Evolutionary conservation across 768 basidiomycete genomes (phyloP).

Genomic region (Leccinum subtestaceum): DNA sequence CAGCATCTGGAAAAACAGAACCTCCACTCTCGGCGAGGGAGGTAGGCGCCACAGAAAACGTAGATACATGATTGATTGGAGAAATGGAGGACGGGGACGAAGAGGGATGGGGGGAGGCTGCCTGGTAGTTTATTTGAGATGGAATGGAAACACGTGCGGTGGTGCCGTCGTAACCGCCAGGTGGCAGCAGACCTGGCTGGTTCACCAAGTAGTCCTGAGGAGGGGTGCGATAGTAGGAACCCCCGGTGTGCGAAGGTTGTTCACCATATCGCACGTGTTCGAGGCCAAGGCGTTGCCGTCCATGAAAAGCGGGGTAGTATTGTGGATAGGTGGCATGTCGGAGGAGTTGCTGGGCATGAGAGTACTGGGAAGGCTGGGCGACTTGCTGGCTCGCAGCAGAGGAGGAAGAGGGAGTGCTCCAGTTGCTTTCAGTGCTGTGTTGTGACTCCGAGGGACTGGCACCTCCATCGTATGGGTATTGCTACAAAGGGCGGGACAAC

Average conservation of each 20-base stretch:
- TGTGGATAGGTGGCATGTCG: slow-evolving; percentile 3
- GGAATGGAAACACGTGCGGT: slow-evolving; percentile 1
- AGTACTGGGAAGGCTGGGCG: slow-evolving; percentile 8
- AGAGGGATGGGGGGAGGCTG: slow-evolving; percentile 13
- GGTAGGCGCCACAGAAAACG: slow-evolving; percentile 11
- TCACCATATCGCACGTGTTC: slow-evolving; percentile 20
- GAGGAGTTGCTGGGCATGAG: slow-evolving; percentile 4
- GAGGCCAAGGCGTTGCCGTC: slow-evolving; percentile 20
- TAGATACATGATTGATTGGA: slow-evolving; percentile 6
- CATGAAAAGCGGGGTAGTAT: slow-evolving; percentile 26
- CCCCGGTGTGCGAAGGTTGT: slow-evolving; percentile 9
- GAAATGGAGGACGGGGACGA: slow-evolving; percentile 17
- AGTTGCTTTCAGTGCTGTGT: slow-evolving; percentile 24
- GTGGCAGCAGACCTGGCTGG: slow-evolving; percentile 5
- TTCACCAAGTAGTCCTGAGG: slow-evolving; percentile 13
- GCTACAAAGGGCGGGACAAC: slow-evolving; percentile 3
- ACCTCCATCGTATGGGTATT: slow-evolving; percentile 19
- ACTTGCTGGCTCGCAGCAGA: slow-evolving; percentile 20
- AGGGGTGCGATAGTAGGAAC: slow-evolving; percentile 16
- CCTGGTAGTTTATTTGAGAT: slow-evolving; percentile 4
- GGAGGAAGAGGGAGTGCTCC: slow-evolving; percentile 27
- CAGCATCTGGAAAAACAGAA: slow-evolving; percentile 36
- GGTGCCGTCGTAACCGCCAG: slow-evolving; percentile 15
- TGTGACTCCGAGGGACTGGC: slow-evolving; percentile 27
- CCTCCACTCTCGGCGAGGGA: not conserved